Conservation (phyloP, 2,329 filamentous ascomycete species). For the Aspergillus fructus region DNA sequence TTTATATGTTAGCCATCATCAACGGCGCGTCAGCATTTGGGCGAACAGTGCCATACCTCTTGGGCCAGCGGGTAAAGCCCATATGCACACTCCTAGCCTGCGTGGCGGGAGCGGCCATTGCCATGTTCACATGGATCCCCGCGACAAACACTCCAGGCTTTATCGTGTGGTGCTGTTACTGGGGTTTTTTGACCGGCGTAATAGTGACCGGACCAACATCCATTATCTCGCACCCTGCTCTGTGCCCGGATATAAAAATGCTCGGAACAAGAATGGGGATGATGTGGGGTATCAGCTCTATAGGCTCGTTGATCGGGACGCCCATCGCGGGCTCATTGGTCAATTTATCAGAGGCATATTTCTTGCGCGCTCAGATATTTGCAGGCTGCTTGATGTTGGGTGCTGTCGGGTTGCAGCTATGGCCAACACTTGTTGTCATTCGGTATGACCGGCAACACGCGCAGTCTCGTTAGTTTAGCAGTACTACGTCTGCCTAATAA, state of each 20-base stretch:
- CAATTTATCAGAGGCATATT: slow-evolving; percentile 24
- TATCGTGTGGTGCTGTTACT: slow-evolving; percentile 34
- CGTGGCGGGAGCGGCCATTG: slow-evolving; percentile 24
- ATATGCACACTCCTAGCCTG: slow-evolving; percentile 23
- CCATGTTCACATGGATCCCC: slow-evolving; percentile 35
- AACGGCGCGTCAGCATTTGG: slow-evolving; percentile 53
- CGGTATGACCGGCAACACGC: not conserved
- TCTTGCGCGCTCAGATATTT: slow-evolving; percentile 32
- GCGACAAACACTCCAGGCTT: slow-evolving; percentile 23
- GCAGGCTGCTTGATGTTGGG: slow-evolving; percentile 34
- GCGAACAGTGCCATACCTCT: slow-evolving; percentile 47
- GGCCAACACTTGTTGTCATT: slow-evolving; percentile 27
- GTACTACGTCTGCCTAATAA: not conserved
- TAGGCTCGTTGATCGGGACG: slow-evolving; percentile 31
- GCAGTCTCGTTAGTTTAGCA: not conserved
- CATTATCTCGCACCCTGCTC: slow-evolving; percentile 30
- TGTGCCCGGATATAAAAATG: slow-evolving; percentile 26
- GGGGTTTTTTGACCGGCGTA: slow-evolving; percentile 31
- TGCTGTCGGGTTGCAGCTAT: slow-evolving; percentile 26
- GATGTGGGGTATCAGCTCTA: slow-evolving; percentile 37
- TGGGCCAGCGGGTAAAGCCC: slow-evolving; percentile 34
- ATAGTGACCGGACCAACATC: slow-evolving; percentile 31
- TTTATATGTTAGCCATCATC: slow-evolving; percentile 53
- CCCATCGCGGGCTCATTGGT: slow-evolving; percentile 35
- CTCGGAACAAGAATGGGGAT: slow-evolving; percentile 33